Conservation (phyloP, 805 yeast genomes). For the Tetrapisispora taiwanensis region DNA sequence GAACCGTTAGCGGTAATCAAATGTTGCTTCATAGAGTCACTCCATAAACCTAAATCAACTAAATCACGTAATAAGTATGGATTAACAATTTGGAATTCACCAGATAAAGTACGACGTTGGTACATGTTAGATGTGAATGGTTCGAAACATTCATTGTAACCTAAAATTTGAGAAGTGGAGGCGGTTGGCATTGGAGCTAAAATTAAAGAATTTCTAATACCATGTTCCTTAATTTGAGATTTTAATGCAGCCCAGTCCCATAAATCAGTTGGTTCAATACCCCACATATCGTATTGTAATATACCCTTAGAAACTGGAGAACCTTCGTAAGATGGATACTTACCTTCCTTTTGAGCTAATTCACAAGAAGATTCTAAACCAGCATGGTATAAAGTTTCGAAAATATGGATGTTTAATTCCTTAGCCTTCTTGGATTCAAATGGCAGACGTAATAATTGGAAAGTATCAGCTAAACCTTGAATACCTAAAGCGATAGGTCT, state of each 20-base stretch:
- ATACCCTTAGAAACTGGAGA: conserved; percentile 83
- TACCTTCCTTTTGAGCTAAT: conserved; percentile 56
- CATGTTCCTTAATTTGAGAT: conserved; percentile 45
- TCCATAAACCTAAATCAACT: conserved; percentile 74
- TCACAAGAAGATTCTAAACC: conserved; percentile 81
- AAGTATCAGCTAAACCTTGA: conserved; percentile 90
- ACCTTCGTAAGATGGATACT: conserved; percentile 63
- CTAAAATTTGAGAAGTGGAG: conserved; percentile 89
- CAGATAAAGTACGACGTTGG: conserved; percentile 79
- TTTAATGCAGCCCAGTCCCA: conserved; percentile 79
- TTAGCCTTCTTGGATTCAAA: conserved; percentile 80
- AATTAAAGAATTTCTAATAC: conserved; percentile 74
- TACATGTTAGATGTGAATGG: conserved; percentile 89
- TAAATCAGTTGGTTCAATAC: conserved; percentile 57
- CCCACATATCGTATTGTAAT: conserved; percentile 84
- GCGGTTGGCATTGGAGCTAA: conserved; percentile 98
- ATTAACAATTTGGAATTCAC: conserved; percentile 87
- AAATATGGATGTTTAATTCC: conserved; percentile 66
- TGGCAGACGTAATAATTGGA: conserved; percentile 69
- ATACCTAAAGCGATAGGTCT: conserved; percentile 93
- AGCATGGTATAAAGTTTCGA: conserved; percentile 93
- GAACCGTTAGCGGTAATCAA: conserved; percentile 75
- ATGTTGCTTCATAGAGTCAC: conserved; percentile 60
- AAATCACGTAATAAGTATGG: conserved; percentile 73
- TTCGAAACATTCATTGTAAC: conserved; percentile 90